Evolutionary conservation across 2,329 filamentous ascomycete species (phyloP).

Genomic region (Chaetomium sp.): DNA sequence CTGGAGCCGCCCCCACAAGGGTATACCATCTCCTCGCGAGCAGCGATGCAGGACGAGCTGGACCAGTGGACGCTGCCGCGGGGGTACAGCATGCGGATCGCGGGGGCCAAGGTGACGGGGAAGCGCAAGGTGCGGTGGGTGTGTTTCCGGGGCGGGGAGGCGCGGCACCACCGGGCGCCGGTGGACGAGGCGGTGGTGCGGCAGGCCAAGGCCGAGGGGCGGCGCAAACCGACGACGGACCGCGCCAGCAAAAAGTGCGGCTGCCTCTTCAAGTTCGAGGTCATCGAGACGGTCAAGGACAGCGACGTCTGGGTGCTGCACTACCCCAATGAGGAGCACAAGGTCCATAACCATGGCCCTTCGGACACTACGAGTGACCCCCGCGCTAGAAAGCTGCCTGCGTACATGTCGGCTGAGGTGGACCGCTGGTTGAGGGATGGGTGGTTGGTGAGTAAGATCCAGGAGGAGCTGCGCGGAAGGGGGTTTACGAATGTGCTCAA

Average conservation of each 20-base stretch:
- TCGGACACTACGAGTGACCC: conserved; percentile 43
- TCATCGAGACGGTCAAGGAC: conserved; percentile 41
- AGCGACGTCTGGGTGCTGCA: conserved; percentile 43
- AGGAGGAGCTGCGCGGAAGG: conserved; percentile 41
- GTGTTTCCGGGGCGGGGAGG: conserved; percentile 43
- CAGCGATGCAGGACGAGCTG: conserved; percentile 43
- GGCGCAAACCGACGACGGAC: conserved; percentile 42
- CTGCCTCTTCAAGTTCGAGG: conserved; percentile 44
- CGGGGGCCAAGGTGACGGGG: conserved; percentile 43
- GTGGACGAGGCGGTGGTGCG: conserved; percentile 34
- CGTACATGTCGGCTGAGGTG: conserved; percentile 39
- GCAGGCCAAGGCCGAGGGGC: conserved; percentile 37
- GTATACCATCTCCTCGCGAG: conserved; percentile 40
- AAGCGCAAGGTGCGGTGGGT: conserved; percentile 45
- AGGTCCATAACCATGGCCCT: conserved; percentile 42
- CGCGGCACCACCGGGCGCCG: conserved; percentile 38
- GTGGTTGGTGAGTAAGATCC: conserved; percentile 42
- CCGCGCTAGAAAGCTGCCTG: conserved; percentile 41
- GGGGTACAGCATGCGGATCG: conserved; percentile 45
- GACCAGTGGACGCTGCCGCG: conserved; percentile 43
- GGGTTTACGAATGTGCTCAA: conserved; percentile 43
- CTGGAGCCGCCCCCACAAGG: conserved; percentile 42
- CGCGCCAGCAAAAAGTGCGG: conserved; percentile 43
- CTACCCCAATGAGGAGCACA: conserved; percentile 43
- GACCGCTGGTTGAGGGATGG: conserved; percentile 41